Evolutionary conservation across 768 basidiomycete genomes (phyloP).

Genomic region (Hebeloma cylindrosporum): DNA sequence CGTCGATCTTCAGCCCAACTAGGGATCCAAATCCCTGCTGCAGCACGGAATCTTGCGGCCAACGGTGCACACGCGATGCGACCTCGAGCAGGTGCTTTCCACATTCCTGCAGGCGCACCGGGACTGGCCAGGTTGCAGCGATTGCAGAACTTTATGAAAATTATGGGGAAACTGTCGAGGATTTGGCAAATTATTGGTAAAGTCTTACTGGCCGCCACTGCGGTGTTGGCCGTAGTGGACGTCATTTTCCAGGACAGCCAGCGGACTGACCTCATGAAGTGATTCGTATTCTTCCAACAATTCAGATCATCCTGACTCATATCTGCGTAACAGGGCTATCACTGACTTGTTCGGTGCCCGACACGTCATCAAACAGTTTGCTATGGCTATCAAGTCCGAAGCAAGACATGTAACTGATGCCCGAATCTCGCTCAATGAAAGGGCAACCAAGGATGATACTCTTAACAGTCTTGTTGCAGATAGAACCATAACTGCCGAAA

Average conservation of each 20-base stretch:
- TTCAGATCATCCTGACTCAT: background rate
- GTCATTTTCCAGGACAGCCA: background rate
- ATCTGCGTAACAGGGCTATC: background rate
- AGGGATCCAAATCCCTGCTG: background rate
- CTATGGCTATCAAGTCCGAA: slow-evolving; percentile 1
- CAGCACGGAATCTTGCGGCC: background rate
- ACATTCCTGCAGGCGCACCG: background rate
- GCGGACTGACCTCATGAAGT: slow-evolving; percentile 1
- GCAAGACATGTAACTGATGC: background rate
- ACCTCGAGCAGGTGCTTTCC: background rate
- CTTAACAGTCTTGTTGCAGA: background rate
- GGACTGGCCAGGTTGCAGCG: background rate
- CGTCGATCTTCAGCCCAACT: background rate
- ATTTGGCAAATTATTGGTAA: background rate
- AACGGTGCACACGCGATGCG: background rate
- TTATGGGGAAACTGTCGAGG: background rate
- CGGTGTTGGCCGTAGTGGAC: background rate
- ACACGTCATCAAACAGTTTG: background rate
- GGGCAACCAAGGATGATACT: background rate
- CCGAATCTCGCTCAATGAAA: background rate
- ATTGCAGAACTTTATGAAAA: background rate
- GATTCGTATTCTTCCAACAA: background rate
- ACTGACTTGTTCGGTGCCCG: background rate
- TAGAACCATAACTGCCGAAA: background rate
- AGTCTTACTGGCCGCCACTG: background rate